Evolutionary conservation across 257 asterid species (phyloP).

Genomic region (Solanum piurae): DNA sequence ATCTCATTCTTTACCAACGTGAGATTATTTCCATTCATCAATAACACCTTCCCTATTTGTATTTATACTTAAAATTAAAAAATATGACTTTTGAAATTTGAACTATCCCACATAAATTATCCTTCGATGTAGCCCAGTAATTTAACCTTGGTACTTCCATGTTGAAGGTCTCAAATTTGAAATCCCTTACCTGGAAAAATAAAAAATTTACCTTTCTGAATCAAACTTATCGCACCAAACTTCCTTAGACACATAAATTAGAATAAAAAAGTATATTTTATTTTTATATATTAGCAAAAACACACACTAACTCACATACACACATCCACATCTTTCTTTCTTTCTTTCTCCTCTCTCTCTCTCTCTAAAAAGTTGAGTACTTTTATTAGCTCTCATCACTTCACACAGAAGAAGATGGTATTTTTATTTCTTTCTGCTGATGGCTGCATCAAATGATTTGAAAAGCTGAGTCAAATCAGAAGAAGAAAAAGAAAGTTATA

Average conservation of each 20-base stretch:
- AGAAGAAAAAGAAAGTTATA: neutral
- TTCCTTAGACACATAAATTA: neutral
- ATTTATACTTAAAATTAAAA: neutral
- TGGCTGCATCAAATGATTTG: slow-evolving; percentile 51
- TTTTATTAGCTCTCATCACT: slow-evolving; percentile 26
- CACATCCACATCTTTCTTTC: slow-evolving; percentile 24
- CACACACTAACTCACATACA: slow-evolving; percentile 4
- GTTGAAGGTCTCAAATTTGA: neutral
- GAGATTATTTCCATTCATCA: neutral
- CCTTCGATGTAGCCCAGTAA: accelerated
- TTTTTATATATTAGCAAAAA: neutral
- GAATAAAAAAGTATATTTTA: neutral
- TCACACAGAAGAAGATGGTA: neutral
- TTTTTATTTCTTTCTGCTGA: neutral
- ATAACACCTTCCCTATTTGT: neutral
- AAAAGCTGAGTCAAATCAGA: slow-evolving; percentile 60
- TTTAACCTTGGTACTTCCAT: neutral
- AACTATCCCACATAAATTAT: neutral
- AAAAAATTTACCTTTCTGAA: too few relatives aligned
- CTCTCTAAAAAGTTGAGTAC: slow-evolving; percentile 28
- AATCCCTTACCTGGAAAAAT: too few relatives aligned
- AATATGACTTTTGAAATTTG: neutral
- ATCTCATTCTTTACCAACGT: too few relatives aligned
- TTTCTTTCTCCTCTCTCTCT: neutral
- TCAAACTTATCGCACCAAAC: accelerated